Percentiles rank a stretch among this genome's conserved stretches.
phyloP scores from a whole-genome alignment of 768 basidiomycete species.

The Pholiota molesta region DNA sequence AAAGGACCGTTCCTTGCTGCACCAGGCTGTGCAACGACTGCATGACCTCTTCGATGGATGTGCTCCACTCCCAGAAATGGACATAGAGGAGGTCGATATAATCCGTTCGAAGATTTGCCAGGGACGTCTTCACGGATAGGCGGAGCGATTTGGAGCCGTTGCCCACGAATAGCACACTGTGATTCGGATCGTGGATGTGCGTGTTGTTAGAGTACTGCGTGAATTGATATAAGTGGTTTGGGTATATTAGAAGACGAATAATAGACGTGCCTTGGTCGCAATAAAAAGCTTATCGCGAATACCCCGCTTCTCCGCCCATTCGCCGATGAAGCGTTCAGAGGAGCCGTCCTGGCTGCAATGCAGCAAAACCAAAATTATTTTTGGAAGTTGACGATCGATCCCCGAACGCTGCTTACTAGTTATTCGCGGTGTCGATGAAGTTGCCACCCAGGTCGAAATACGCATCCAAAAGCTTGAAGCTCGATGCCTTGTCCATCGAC shows the following conservation, averaged over 20 bases:
- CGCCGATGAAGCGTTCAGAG: slow-evolving; percentile 41
- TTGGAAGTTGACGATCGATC: not conserved
- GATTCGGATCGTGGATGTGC: not conserved
- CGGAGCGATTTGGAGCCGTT: slow-evolving; percentile 43
- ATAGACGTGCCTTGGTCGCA: slow-evolving; percentile 40
- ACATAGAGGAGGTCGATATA: slow-evolving; percentile 51
- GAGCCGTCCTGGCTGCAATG: not conserved
- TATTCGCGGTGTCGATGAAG: slow-evolving; percentile 51
- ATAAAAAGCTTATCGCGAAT: slow-evolving; percentile 53
- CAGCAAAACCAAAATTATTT: not conserved
- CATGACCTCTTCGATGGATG: slow-evolving; percentile 60
- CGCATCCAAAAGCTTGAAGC: slow-evolving; percentile 49
- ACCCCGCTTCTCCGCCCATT: slow-evolving; percentile 49
- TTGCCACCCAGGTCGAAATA: slow-evolving; percentile 47
- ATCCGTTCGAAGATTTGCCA: slow-evolving; percentile 46
- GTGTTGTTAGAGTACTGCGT: not conserved
- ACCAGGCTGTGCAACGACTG: slow-evolving; percentile 55
- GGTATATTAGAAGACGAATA: not conserved
- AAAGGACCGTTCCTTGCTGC: slow-evolving; percentile 55
- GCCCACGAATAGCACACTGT: slow-evolving; percentile 45
- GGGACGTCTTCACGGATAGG: slow-evolving; percentile 42
- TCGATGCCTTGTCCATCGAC: slow-evolving; percentile 41
- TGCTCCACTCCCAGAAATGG: slow-evolving; percentile 55
- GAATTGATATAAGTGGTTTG: not conserved
- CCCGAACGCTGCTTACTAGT: slow-evolving; percentile 33